A percentile compares a stretch with the other conserved stretches of the same genome.
Evolutionary conservation across 176 grass and related monocot genomes (phyloP).

Genomic region (Aegilops longissima): DNA sequence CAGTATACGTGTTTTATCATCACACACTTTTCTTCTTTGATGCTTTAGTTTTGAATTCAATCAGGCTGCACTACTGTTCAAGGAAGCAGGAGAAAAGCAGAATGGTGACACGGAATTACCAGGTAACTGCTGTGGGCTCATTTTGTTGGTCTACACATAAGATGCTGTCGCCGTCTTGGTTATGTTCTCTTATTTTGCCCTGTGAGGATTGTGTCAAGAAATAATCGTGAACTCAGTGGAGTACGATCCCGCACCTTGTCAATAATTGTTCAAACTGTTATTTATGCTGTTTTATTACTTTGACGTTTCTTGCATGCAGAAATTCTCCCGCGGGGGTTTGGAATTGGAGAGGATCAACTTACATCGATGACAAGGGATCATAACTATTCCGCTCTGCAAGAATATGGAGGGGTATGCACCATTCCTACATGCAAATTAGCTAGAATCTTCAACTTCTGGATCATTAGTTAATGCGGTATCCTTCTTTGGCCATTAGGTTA

Average conservation of each 20-base stretch:
- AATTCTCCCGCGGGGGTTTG: slow-evolving; percentile 43
- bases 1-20: background rate
- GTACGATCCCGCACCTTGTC: background rate
- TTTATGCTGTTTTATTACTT: slow-evolving; percentile 22
- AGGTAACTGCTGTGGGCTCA: slow-evolving; percentile 38
- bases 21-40: slow-evolving; percentile 12
- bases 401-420: slow-evolving; percentile 79
- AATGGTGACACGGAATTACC: slow-evolving; percentile 31
- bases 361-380: slow-evolving; percentile 80
- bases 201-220: slow-evolving; percentile 20
- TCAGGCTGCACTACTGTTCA: slow-evolving; percentile 94
- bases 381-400: slow-evolving; percentile 73
- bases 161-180: background rate
- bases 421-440: slow-evolving; percentile 27
- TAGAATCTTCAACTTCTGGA: background rate
- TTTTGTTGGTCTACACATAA: background rate
- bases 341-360: slow-evolving; percentile 65
- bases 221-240: background rate
- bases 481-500: slow-evolving; percentile 68
- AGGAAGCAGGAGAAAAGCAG: slow-evolving; percentile 75
- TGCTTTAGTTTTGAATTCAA: slow-evolving; percentile 33
- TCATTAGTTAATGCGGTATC: slow-evolving; percentile 33
- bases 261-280: background rate
- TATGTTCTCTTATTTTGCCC: slow-evolving; percentile 15
- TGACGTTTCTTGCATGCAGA: slow-evolving; percentile 38